Base-by-base conservation (phyloP, 192 early-diverging fungal species). In the Fimicolochytrium jonesii region DNA sequence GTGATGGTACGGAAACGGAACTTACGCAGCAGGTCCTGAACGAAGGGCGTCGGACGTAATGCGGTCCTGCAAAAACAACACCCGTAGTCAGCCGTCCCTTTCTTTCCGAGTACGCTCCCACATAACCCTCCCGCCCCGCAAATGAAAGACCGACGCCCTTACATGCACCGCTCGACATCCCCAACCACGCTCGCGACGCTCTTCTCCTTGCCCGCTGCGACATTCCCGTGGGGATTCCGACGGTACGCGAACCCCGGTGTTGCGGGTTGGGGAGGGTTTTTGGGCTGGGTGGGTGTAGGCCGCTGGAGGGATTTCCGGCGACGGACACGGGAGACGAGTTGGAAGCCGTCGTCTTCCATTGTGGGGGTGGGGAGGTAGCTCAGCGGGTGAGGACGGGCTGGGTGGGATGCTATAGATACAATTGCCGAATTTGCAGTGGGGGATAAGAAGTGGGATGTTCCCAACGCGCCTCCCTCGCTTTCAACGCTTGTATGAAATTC, bases 341-440 rank as follows among this genome's bases (percentile, higher is more conserved):
- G 44, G 41, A 58, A 58, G 9, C 56, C 56, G 56, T 41, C 56
- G 41, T 58, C 56, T 28, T 58, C 56, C 56, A 58, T 58, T n/a
- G n/a, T n/a, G n/a, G n/a, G n/a, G n/a, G n/a, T n/a, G n/a, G n/a
- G n/a, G n/a, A n/a, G n/a, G n/a, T n/a, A n/a, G n/a, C n/a, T n/a
- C n/a, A n/a, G n/a, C n/a, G n/a, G n/a, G n/a, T n/a, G n/a, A n/a
- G n/a, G n/a, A n/a, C n/a, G n/a, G n/a, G n/a, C n/a, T n/a, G n/a
- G n/a, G n/a, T n/a, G n/a, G n/a, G n/a, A n/a, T n/a, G n/a, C n/a
- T n/a, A n/a, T n/a, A n/a, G n/a, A n/a, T n/a, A n/a, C n/a, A n/a
- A n/a, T n/a, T n/a, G n/a, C n/a, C n/a, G n/a, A n/a, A n/a, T n/a
- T n/a, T n/a, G n/a, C n/a, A n/a, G n/a, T n/a, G n/a, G n/a, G n/a